These are phyloP conservation scores for Gentiana straminea DNA, from an alignment of 257 asterid genomes.

Conservation along the genomic window DNA sequence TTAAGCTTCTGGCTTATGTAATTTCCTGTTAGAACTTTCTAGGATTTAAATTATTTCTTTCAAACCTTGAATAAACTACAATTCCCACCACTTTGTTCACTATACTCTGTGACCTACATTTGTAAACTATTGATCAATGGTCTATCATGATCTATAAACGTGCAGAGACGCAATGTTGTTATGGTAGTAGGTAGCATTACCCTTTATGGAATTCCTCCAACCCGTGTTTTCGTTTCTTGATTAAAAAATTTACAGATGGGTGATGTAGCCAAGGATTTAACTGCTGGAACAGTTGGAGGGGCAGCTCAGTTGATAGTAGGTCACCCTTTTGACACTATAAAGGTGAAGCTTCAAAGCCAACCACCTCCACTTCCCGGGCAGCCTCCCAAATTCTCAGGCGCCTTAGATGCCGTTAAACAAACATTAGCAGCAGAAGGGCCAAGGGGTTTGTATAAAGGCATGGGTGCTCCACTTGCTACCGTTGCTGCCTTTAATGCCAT, in stretches of 20 bases:
- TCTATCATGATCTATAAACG: not conserved
- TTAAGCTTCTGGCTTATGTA: too few relatives aligned
- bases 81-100: too few relatives aligned
- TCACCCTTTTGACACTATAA: slow-evolving; percentile 94
- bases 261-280: slow-evolving; percentile 56
- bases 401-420: slow-evolving; percentile 82
- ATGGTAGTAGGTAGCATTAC: not conserved
- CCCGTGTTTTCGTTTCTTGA: not conserved
- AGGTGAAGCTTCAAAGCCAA: slow-evolving; percentile 96
- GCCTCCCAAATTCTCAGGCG: slow-evolving; percentile 64
- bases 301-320: slow-evolving; percentile 83
- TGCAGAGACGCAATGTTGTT: not conserved
- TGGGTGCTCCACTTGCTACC: slow-evolving; percentile 94
- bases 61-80: too few relatives aligned
- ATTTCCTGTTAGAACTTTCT: too few relatives aligned
- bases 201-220: not conserved
- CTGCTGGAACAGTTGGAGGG: slow-evolving; percentile 82
- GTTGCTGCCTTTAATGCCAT: slow-evolving; percentile 84
- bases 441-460: slow-evolving; percentile 80
- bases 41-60: too few relatives aligned
- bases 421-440: slow-evolving; percentile 92
- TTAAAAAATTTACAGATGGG: slow-evolving; percentile 50
- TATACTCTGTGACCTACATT: too few relatives aligned
- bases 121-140: not conserved
- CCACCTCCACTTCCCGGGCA: slow-evolving; percentile 80